Percentiles rank a stretch among this genome's conserved stretches.
Conservation (phyloP, 2,329 filamentous ascomycete genomes). For the Torrubiella hemipterigena region DNA sequence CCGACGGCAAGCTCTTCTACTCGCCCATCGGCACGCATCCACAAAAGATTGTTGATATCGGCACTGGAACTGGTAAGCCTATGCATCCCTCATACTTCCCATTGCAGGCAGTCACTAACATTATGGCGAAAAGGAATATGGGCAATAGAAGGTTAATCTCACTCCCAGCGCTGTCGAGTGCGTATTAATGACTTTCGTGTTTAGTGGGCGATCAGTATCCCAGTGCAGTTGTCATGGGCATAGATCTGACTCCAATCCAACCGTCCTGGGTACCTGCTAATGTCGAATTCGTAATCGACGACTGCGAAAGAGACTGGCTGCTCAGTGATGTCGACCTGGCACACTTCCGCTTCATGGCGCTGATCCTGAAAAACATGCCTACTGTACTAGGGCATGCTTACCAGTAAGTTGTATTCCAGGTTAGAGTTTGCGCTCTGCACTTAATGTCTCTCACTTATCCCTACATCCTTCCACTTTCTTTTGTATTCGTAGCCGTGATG, state of each 20-base stretch:
- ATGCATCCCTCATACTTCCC: no score
- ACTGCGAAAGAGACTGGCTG: constrained; percentile 19
- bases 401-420: constrained; percentile 4
- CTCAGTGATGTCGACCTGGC: constrained; percentile 15
- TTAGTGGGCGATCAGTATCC: constrained; percentile 19
- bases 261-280: constrained; percentile 26
- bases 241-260: constrained; percentile 27
- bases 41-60: constrained; percentile 32
- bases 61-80: constrained; percentile 39
- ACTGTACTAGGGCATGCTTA: constrained; percentile 11
- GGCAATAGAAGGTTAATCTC: background rate
- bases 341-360: constrained; percentile 24
- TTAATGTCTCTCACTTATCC: background rate
- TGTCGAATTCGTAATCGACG: constrained; percentile 25
- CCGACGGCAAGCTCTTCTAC: constrained; percentile 22
- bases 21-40: constrained; percentile 26
- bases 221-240: constrained; percentile 22
- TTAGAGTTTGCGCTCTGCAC: background rate
- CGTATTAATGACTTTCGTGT: background rate
- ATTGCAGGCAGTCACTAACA: no score
- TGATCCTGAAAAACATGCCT: constrained; percentile 13
- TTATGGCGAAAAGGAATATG: no score
- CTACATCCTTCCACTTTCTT: no score
- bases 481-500: no score
- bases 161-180: background rate